phyloP scores from a whole-genome alignment of 1,284 basidiomycete species.

The Irpex lacteus region DNA sequence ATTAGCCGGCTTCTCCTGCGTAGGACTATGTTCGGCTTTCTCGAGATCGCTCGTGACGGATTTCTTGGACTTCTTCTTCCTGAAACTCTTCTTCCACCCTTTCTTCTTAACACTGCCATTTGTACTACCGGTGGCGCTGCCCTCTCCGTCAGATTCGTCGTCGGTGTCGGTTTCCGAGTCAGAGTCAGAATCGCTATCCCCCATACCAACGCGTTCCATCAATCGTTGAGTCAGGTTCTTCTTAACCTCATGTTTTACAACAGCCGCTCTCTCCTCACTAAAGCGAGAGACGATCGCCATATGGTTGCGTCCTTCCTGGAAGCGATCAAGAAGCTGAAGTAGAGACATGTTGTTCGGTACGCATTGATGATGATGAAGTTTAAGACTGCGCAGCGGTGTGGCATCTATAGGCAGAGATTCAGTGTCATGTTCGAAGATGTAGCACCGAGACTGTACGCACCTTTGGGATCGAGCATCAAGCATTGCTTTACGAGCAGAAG shows the following conservation, averaged over 20 bases:
- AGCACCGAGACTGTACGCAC: slow-evolving; percentile 30
- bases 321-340: slow-evolving; percentile 82
- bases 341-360: slow-evolving; percentile 86
- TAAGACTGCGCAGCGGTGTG: slow-evolving; percentile 70
- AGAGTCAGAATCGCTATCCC: slow-evolving; percentile 41
- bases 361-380: slow-evolving; percentile 78
- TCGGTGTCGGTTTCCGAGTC: slow-evolving; percentile 20
- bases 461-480: slow-evolving; percentile 86
- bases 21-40: slow-evolving; percentile 10
- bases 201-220: slow-evolving; percentile 63
- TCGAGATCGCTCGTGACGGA: slow-evolving; percentile 4
- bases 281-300: slow-evolving; percentile 84
- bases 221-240: slow-evolving; percentile 66
- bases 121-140: slow-evolving; percentile 12
- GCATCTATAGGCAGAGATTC: slow-evolving; percentile 47
- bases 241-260: slow-evolving; percentile 66
- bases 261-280: slow-evolving; percentile 46
- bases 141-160: slow-evolving; percentile 12
- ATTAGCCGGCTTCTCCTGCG: not conserved
- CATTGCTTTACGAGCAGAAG: slow-evolving; percentile 81
- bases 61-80: slow-evolving; percentile 8
- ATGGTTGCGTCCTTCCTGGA: slow-evolving; percentile 90
- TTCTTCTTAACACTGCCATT: slow-evolving; percentile 14
- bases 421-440: not conserved
- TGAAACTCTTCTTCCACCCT: slow-evolving; percentile 17